Evolutionary conservation across 2,329 filamentous ascomycete species (phyloP), one percentile per base, ranked within the genome.

Genomic region (Hypoxylon sp.): DNA sequence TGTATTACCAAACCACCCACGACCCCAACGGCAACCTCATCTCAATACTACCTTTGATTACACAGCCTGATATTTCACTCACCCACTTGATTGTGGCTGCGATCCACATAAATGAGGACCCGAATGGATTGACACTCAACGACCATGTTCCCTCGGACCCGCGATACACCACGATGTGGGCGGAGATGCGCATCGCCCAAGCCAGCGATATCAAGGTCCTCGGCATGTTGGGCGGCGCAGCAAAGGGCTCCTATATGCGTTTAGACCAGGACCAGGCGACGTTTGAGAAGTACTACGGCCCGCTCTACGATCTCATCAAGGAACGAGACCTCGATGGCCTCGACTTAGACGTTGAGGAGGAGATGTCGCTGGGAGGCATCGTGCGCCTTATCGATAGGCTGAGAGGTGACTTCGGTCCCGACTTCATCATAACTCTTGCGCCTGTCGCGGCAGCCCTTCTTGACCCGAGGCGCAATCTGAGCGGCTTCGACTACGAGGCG

Each of bases 41-140:
- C 60, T 82, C 80, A 14, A 73, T 82, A 23, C 74, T 83, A 9
- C 81, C 81, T 0, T 74, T 83, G 25, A 71, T 83, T 48, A 77
- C 75, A 2, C 69, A 78, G 51, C 77, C 79, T 3, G 74, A 70
- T 58, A 78, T 81, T 67, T 66, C 70, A 30, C 65, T 82, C n/a
- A 93, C 92, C 0, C 92, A 95, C 78, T 80, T 95, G 52, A 92
- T 94, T 67, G 78, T 95, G 25, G 92, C 91, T 0, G 92, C 92
- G 1, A 89, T 96, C 63, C 92, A 95, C 77, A 80, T 96, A 68
- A 95, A 95, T 76, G 85, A 86, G 2, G 78, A 81, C 53, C 89
- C 91, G 0, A 82, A 84, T 19, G 84, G 86, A 63, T 84, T 93
- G 67, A 92, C 90, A 0, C 85, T 95, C 64, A 96, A 96, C 75